A percentile compares a stretch with the other conserved stretches of the same genome.
Evolutionary conservation across 2,329 filamentous ascomycete genomes (phyloP).

Genomic region (Thielaviopsis musarum): DNA sequence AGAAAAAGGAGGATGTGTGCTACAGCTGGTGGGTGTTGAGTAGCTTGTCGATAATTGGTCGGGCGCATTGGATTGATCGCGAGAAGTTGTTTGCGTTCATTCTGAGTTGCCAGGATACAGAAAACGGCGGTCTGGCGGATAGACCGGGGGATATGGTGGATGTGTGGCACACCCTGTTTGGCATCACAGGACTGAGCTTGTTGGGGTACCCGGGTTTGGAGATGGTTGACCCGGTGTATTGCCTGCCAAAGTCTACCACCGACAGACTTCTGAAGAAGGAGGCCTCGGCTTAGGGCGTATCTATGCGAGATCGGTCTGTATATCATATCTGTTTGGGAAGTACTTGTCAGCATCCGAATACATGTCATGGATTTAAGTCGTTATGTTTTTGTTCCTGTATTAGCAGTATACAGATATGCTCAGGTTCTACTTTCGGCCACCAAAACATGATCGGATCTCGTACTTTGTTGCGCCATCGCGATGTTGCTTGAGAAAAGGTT

Average conservation of each 20-base stretch:
- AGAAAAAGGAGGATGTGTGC: conserved; percentile 92
- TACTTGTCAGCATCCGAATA: too few species aligned
- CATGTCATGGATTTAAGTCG: too few species aligned
- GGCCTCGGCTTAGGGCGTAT: background rate
- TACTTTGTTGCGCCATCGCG: too few species aligned
- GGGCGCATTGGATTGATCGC: conserved; percentile 84
- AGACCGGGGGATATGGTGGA: conserved; percentile 89
- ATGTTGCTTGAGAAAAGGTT: too few species aligned
- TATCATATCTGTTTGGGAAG: background rate
- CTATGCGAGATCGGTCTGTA: background rate
- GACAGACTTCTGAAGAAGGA: conserved; percentile 26
- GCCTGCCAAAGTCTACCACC: conserved; percentile 54
- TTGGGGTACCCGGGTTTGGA: conserved; percentile 60
- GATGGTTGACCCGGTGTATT: conserved; percentile 77
- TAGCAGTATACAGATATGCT: too few species aligned
- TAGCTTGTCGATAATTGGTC: conserved; percentile 75
- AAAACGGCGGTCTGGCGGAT: conserved; percentile 75
- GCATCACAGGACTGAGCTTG: conserved; percentile 72
- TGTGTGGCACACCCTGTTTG: conserved; percentile 90
- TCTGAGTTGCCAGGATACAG: conserved; percentile 69
- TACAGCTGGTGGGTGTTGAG: conserved; percentile 99
- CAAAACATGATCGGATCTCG: too few species aligned
- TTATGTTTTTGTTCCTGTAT: too few species aligned
- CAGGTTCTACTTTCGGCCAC: too few species aligned
- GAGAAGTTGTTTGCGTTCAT: conserved; percentile 69